These are phyloP conservation scores for Trichosporon inkin DNA, from an alignment of 1,284 basidiomycete species.

Conservation along the genomic window DNA sequence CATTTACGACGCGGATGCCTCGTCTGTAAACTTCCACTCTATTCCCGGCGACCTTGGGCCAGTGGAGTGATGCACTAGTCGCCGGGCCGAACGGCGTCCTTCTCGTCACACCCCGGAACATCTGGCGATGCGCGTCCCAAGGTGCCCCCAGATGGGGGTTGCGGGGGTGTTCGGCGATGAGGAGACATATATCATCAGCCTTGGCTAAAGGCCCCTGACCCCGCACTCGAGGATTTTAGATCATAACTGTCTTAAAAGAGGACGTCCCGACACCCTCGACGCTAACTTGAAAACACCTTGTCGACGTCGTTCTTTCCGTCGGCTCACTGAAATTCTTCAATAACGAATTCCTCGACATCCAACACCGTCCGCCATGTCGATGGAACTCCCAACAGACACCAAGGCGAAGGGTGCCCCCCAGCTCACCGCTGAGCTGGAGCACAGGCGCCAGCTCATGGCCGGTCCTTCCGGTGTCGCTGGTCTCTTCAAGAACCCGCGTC, in stretches of 20 bases:
- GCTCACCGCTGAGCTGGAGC: slow-evolving; percentile 12
- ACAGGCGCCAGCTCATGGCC: slow-evolving; percentile 14
- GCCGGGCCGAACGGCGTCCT: slow-evolving; percentile 4
- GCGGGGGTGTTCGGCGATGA: slow-evolving; percentile 7
- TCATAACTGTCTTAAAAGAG: neutral
- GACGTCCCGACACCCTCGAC: neutral
- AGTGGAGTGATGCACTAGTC: neutral
- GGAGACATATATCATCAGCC: slow-evolving; percentile 8
- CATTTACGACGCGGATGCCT: no score
- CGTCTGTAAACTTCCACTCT: no score
- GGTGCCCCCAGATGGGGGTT: slow-evolving; percentile 7
- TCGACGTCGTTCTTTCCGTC: neutral
- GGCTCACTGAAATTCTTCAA: neutral
- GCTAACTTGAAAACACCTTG: neutral
- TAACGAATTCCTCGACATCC: neutral
- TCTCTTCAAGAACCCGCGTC: slow-evolving; percentile 20
- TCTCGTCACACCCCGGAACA: neutral
- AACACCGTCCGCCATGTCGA: neutral
- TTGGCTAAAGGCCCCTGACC: neutral
- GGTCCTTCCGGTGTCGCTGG: slow-evolving; percentile 23
- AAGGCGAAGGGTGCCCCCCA: neutral
- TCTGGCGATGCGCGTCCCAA: neutral
- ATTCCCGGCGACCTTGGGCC: neutral
- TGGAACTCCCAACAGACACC: neutral
- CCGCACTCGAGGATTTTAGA: neutral